Conservation (phyloP, 2,329 filamentous ascomycete genomes). For the Lachnellula suecica region DNA sequence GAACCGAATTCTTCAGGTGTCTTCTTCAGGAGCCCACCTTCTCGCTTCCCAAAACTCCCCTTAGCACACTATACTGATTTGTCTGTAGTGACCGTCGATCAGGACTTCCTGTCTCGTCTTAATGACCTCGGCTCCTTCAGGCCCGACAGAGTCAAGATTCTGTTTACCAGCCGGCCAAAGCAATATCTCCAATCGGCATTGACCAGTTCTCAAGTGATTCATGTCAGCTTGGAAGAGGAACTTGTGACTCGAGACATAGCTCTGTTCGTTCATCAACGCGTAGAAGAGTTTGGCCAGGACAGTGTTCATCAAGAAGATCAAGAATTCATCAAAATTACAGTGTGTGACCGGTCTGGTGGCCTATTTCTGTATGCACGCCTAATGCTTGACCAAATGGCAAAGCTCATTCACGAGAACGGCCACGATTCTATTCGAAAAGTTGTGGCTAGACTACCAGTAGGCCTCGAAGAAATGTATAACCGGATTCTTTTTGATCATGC, state of each 20-base stretch:
- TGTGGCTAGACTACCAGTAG: conserved; percentile 11
- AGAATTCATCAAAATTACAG: conserved; percentile 6
- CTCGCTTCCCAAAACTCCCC: too few relatives aligned
- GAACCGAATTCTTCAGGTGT: too few relatives aligned
- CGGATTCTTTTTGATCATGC: conserved; percentile 14
- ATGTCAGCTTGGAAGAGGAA: conserved; percentile 22
- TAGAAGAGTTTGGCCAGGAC: conserved; percentile 6
- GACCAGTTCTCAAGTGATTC: conserved; percentile 15
- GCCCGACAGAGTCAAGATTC: conserved; percentile 15
- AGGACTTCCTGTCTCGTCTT: conserved; percentile 10
- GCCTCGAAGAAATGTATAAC: conserved; percentile 29
- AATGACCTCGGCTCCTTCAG: conserved; percentile 13
- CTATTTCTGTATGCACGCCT: conserved; percentile 26
- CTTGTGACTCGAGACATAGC: conserved; percentile 20
- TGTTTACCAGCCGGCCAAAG: conserved; percentile 24
- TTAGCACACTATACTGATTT: too few relatives aligned
- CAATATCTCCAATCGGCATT: conserved; percentile 20
- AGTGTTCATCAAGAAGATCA: background rate
- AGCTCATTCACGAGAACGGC: conserved; percentile 8
- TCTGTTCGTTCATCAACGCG: conserved; percentile 12
- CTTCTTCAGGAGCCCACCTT: too few relatives aligned
- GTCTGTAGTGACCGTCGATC: conserved; percentile 6
- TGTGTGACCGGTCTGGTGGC: conserved; percentile 15
- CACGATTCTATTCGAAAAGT: background rate
- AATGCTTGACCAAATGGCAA: conserved; percentile 22